Base-by-base conservation (phyloP, 2,329 filamentous ascomycete species). In the Stagonosporopsis chrysanthemi region DNA sequence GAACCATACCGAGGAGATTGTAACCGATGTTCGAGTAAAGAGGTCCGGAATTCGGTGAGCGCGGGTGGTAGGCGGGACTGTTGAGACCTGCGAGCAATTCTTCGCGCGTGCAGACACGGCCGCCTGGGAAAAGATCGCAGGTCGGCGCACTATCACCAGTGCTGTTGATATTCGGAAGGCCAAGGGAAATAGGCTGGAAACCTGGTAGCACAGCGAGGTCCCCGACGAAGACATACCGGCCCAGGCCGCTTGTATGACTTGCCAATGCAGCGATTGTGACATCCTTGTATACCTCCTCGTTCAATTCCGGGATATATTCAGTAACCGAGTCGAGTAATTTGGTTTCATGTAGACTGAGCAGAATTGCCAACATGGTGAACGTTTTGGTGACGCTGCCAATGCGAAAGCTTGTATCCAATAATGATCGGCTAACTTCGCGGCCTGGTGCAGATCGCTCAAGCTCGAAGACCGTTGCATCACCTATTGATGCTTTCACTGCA, bases 371-470 rank as follows among this genome's bases (percentile, higher is more conserved):
- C 26, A 69, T 60, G 4, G 69, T 70, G 40, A 71, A 70, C 12
- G 64, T 26, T 38, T 73, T 73, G 1, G 68, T 70, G 7, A 66
- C 64, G 11, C 68, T 71, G 0, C 60, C 70, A 24, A 72, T 55
- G 0, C 70, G 66, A 23, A 63, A 33, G 24, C 64, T 60, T 3
- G 65, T 71, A 1, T 66, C 58, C 17, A 56, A 50, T 3, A 65
- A 52, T 9, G 62, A 52, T 19, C 60, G 57, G 5, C 41, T 41
- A 19, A 63, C 44, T 48, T 62, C 50, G 12, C 62, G 58, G 3
- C 48, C 58, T 19, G 60, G 58, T 38, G 65, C 49, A 22, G 60
- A 57, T 35, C 62, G 22, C 24, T 63, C 63, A 55, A 67, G 50
- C 17, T 65, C 39, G 24, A 67, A 66, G 24, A 70, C 31, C 0